Evolutionary conservation across 2,329 filamentous ascomycete genomes (phyloP), one percentile per base, ranked within the genome.

Genomic region (Penicillium hordei): DNA sequence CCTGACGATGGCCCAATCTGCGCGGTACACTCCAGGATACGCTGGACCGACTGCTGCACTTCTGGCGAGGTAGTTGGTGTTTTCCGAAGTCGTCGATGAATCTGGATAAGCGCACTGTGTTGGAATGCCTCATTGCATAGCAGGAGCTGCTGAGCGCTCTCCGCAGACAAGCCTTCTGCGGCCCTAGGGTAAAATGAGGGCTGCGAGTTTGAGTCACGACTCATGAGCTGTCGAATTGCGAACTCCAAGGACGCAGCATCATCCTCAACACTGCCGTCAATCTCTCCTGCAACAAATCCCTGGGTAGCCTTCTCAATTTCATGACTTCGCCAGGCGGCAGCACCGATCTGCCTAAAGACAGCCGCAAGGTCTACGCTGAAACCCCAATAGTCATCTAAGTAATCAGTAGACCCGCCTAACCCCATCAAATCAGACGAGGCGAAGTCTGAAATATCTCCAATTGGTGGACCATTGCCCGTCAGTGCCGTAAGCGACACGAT

Each of bases 51-150:
- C 10, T 64, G 60, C 53, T 76, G 73, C 27, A 76, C 72, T 23
- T 66, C 62, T 2, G 66, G 61, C 5, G 72, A 68, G 0, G 67
- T 62, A 3, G 69, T 65, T 4, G 72, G 69, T 6, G 65, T 67
- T 45, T 69, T 71, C 13, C 71, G 70, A 36, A 78, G 60, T 12
- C 75, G 70, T 13, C 75, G 71, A 46, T 76, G 66, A 40, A 78
- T 77, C 48, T 78, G 75, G 33, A 78, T 77, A 31, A 78, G 68
- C 3, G 76, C 76, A 21, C 75, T 73, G 45, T 77, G 74, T 49
- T 78, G 76, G 52, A 77, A 78, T 4, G 76, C 74, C 57, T 75
- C 70, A 57, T 78, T 78, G 59, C 76, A 78, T 21, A 75, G 65
- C 13, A 67, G 64, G 33, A 78, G 74, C 52, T 77, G 70, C 17